phyloP scores from a whole-genome alignment of 495 filamentous ascomycete genomes.

The Penicillium alfredii region DNA sequence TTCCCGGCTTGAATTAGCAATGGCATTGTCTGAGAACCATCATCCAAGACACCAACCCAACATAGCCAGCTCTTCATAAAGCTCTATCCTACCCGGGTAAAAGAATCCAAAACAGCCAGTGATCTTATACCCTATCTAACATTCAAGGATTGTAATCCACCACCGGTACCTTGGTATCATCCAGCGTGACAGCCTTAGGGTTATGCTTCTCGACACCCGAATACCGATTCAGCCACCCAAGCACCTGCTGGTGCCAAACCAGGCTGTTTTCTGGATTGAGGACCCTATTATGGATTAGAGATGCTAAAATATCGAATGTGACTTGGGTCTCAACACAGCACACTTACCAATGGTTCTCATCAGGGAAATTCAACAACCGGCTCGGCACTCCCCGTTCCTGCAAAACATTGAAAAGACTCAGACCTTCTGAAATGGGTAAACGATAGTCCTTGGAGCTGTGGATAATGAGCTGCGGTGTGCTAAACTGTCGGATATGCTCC shows the following conservation, averaged over 20 bases:
- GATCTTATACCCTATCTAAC: too few species aligned
- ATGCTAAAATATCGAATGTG: too few species aligned
- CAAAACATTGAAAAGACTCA: conserved; percentile 43
- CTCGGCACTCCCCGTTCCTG: conserved; percentile 53
- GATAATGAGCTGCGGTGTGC: conserved; percentile 43
- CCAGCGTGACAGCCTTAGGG: conserved; percentile 25
- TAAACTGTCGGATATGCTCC: conserved; percentile 32
- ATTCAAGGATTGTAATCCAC: conserved; percentile 27
- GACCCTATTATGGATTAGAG: too few species aligned
- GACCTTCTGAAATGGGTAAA: conserved; percentile 37
- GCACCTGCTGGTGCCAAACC: conserved; percentile 45
- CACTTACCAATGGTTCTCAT: conserved; percentile 46
- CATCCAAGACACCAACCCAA: too few species aligned
- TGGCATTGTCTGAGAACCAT: too few species aligned
- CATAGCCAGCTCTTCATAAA: too few species aligned
- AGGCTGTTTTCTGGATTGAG: conserved; percentile 37
- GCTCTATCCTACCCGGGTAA: too few species aligned
- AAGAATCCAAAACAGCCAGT: too few species aligned
- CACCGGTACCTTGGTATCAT: conserved; percentile 30
- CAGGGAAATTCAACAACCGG: conserved; percentile 46
- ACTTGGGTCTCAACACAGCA: too few species aligned
- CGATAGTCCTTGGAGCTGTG: conserved; percentile 43
- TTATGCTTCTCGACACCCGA: conserved; percentile 25
- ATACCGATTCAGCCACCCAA: conserved; percentile 46
- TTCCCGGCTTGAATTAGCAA: too few species aligned